These are phyloP conservation scores for Aulographum hederae DNA, from an alignment of 2,329 filamentous ascomycete genomes.

Conservation along the genomic window DNA sequence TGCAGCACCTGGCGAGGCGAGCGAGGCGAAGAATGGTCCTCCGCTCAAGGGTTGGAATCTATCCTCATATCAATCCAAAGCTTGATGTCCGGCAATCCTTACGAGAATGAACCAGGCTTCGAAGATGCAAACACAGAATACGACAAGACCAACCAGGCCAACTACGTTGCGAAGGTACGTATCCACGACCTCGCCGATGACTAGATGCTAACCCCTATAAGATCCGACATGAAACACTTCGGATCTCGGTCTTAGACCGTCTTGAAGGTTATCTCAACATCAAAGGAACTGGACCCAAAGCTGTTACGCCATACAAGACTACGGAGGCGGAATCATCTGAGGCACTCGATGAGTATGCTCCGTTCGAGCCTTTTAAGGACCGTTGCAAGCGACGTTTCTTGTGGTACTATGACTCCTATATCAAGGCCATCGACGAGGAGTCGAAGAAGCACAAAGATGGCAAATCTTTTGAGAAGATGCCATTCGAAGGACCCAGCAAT, in stretches of 20 bases:
- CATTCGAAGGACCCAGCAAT: constrained; percentile 65
- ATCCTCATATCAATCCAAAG: constrained; percentile 92
- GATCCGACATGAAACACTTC: constrained; percentile 81
- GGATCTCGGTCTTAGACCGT: constrained; percentile 70
- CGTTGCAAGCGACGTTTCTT: constrained; percentile 80
- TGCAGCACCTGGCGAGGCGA: constrained; percentile 81
- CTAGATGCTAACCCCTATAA: constrained; percentile 17
- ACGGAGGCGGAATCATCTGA: constrained; percentile 16
- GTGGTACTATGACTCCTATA: constrained; percentile 89
- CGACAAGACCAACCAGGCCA: constrained; percentile 56
- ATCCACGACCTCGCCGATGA: neutral
- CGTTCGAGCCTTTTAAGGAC: constrained; percentile 78
- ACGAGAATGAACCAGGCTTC: constrained; percentile 90
- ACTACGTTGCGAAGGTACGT: constrained; percentile 61
- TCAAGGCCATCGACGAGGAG: constrained; percentile 49
- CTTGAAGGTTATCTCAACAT: constrained; percentile 65
- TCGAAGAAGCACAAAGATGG: constrained; percentile 42
- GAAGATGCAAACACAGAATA: constrained; percentile 50
- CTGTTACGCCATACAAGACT: constrained; percentile 27
- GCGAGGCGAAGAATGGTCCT: constrained; percentile 86
- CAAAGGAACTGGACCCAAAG: constrained; percentile 13
- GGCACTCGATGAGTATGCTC: constrained; percentile 34
- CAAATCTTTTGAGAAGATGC: constrained; percentile 57
- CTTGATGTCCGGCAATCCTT: constrained; percentile 82
- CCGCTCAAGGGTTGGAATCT: constrained; percentile 86